Evolutionary conservation across 148 eudicot genomes (phyloP).

Genomic region (Talinum fruticosum): DNA sequence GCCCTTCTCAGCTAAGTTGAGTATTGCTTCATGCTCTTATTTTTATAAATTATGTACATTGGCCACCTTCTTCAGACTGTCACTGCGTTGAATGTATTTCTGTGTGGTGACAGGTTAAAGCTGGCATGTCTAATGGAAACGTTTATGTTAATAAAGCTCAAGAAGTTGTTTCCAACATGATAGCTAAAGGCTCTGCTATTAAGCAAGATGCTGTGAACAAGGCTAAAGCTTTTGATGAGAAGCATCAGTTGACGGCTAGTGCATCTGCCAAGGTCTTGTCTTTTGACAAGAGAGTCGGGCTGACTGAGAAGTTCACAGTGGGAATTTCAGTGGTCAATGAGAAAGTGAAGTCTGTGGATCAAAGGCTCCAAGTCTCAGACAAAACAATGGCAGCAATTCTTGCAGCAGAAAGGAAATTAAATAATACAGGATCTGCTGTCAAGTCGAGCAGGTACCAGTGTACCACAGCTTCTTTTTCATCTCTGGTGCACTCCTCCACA

Average conservation of each 20-base stretch:
- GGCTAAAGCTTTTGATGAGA: constrained; percentile 96
- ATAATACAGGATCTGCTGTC: constrained; percentile 85
- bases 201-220: constrained; percentile 84
- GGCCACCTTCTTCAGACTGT: neutral
- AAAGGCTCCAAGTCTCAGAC: constrained; percentile 90
- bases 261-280: constrained; percentile 85
- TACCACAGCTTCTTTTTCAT: no score
- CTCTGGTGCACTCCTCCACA: no score
- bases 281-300: constrained; percentile 77
- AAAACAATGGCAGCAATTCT: constrained; percentile 91
- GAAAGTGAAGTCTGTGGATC: constrained; percentile 93
- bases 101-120: constrained; percentile 36
- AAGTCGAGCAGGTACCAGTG: constrained; percentile 94
- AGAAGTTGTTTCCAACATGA: constrained; percentile 85
- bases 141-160: constrained; percentile 82
- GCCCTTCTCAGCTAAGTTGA: neutral
- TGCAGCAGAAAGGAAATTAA: constrained; percentile 93
- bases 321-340: constrained; percentile 92
- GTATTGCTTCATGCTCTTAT: neutral
- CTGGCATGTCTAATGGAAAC: constrained; percentile 54
- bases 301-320: constrained; percentile 75
- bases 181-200: constrained; percentile 91
- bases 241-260: constrained; percentile 77
- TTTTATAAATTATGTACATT: neutral
- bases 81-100: neutral